Base-by-base conservation (phyloP, 257 asterid species). In the Solanum rostratum region DNA sequence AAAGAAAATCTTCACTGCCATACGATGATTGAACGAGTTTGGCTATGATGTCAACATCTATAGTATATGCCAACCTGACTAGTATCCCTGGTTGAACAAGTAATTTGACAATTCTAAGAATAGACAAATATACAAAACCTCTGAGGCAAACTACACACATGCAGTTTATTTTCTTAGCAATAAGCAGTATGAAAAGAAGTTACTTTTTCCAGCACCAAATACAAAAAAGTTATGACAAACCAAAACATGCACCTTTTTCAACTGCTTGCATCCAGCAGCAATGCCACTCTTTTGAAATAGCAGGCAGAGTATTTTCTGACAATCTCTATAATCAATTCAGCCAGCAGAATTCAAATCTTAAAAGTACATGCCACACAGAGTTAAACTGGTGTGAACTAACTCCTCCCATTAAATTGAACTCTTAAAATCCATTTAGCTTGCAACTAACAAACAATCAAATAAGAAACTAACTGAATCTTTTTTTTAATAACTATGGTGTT, bases 1-100 rank as follows among this genome's bases (percentile, higher is more conserved):
- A 69, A 84, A 84, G 54, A 85, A 37, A 87, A 84, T 53, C 81
- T 84, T 83, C 66, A 87, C 63, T 88, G 84, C 88, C 91, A 82
- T 90, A 82, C 83, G 79, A 69, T 33, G 70, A 52, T 86, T 41
- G 57, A 22, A 43, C 10, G 20, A 7, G 19, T 81, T 57, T 81
- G 53, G 73, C 4, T 19, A 46, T 81, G 57, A 60, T 41, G 49
- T 76, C 76, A 81, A 81, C 73, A 46, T 60, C 57, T 89, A 81
- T 81, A 84, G 60, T 83, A 86, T 83, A 80, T 74, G 86, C 54
- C 73, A 83, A 55, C 84, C 79, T 88, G 85, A 85, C 83, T 74
- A 82, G 18, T 83, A 85, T 22, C 90, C 85, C 86, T 89, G 88
- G 83, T 84, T 78, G 49, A 84, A 84, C 73, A 82, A 50, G 10